Percentiles rank a stretch among this genome's conserved stretches.
phyloP scores from a whole-genome alignment of 2,329 filamentous ascomycete genomes.

The Venturia asperata region DNA sequence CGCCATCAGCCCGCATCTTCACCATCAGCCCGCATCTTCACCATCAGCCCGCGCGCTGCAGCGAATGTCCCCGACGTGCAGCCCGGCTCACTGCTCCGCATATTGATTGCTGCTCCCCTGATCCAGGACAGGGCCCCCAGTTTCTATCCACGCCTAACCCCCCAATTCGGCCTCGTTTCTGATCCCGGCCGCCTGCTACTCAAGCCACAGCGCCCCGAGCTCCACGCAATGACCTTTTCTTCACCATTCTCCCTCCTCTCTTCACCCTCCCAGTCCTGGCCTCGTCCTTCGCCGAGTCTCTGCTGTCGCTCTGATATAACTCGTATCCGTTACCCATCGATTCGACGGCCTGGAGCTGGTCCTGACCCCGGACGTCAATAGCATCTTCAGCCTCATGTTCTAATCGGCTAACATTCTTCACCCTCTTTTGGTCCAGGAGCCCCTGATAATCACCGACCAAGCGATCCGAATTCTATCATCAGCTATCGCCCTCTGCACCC shows the following conservation, averaged over 20 bases:
- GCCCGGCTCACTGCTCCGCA: conserved; percentile 3
- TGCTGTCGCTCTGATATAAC: background rate
- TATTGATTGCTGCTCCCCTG: conserved; percentile 11
- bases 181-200: conserved; percentile 5
- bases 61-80: conserved; percentile 12
- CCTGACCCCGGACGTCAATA: conserved; percentile 2
- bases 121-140: background rate
- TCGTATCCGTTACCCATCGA: background rate
- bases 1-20: too few species aligned
- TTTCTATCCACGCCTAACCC: background rate
- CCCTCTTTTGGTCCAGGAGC: conserved; percentile 14
- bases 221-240: conserved; percentile 8
- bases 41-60: background rate
- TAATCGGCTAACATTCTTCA: conserved; percentile 5
- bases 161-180: conserved; percentile 8
- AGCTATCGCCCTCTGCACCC: background rate
- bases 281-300: conserved; percentile 1
- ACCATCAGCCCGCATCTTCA: background rate
- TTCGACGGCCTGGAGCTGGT: conserved; percentile 20
- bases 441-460: background rate
- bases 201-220: background rate
- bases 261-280: background rate
- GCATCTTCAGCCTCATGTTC: conserved; percentile 12
- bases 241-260: conserved; percentile 13
- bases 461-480: too few species aligned